Base-by-base conservation (phyloP, 2,329 filamentous ascomycete genomes). In the Leptographium procerum region DNA sequence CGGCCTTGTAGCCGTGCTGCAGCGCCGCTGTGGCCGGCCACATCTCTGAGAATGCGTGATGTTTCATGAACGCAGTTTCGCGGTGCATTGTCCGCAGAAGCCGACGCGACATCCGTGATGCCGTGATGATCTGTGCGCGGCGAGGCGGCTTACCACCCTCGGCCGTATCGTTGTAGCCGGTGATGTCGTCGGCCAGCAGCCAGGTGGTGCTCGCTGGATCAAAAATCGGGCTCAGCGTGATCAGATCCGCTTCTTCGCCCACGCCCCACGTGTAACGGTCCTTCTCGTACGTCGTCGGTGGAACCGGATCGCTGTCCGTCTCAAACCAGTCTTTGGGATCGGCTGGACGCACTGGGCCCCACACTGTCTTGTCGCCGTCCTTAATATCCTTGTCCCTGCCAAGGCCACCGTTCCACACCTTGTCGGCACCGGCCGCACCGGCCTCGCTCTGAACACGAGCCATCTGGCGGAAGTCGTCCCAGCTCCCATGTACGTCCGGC, bases 31-130 rank as follows among this genome's bases (percentile, higher is more conserved):
- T 94, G 1, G 87, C 86, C 0, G 91, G 89, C 90, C 90, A 96
- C 91, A 96, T 96, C 72, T 97, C 92, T 0, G 91, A 89, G 69
- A 95, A 95, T 75, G 94, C 95, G 63, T 89, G 88, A 71, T 95
- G 88, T 65, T 91, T 91, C 68, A 87, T 86, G 66, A 89, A 81
- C 33, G 85, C 84, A 4, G 91, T 96, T 75, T 96, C 91, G 58
- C 84, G 82, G 75, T 97, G 92, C 92, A 97, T 97, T 22, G 86
- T 86, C 61, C 85, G 76, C 16, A 97, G 79, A 53, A 96, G 82
- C 52, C 84, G 84, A 54, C 85, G 84, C 14, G 88, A 94, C 73
- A 97, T 87, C 57, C 92, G 84, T 1, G 87, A 87, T 0, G 91
- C 86, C 0, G 91, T 92, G 69, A 96, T 92, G 72, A 97, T 95